Conservation (phyloP, 2,329 filamentous ascomycete species). For the Plenodomus lindquistii region DNA sequence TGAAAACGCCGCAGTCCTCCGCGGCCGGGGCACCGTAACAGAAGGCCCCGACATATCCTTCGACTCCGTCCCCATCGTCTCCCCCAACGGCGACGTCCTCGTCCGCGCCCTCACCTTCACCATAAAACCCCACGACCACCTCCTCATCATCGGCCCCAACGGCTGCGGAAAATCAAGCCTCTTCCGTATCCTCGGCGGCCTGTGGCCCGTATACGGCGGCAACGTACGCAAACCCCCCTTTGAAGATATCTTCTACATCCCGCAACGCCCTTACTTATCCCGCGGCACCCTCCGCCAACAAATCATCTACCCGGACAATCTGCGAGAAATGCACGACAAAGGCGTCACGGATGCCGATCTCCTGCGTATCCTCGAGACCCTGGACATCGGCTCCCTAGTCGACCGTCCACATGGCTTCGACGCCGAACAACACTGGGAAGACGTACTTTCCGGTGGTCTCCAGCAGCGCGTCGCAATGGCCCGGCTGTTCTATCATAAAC, state of each 20-base stretch:
- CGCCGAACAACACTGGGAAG: slow-evolving; percentile 93
- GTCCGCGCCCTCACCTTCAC: slow-evolving; percentile 84
- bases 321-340: slow-evolving; percentile 84
- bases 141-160: slow-evolving; percentile 94
- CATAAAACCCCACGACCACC: slow-evolving; percentile 82
- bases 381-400: slow-evolving; percentile 83
- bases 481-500: slow-evolving; percentile 88
- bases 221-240: slow-evolving; percentile 89
- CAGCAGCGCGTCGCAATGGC: slow-evolving; percentile 98
- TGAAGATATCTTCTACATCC: slow-evolving; percentile 96
- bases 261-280: slow-evolving; percentile 90
- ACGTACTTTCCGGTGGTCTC: slow-evolving; percentile 86
- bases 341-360: slow-evolving; percentile 82
- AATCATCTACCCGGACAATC: slow-evolving; percentile 90
- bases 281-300: slow-evolving; percentile 92
- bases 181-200: slow-evolving; percentile 91
- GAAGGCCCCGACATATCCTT: slow-evolving; percentile 87
- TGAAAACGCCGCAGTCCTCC: slow-evolving; percentile 79
- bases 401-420: slow-evolving; percentile 84
- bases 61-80: slow-evolving; percentile 89
- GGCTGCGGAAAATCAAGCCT: slow-evolving; percentile 95
- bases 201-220: slow-evolving; percentile 98
- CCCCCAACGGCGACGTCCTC: slow-evolving; percentile 92
- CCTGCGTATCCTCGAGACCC: slow-evolving; percentile 71
- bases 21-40: slow-evolving; percentile 77